A percentile compares a stretch with the other conserved stretches of the same genome.
Evolutionary conservation across 371 early-diverging fungal species (phyloP).

Genomic region (Funneliformis caledonium): DNA sequence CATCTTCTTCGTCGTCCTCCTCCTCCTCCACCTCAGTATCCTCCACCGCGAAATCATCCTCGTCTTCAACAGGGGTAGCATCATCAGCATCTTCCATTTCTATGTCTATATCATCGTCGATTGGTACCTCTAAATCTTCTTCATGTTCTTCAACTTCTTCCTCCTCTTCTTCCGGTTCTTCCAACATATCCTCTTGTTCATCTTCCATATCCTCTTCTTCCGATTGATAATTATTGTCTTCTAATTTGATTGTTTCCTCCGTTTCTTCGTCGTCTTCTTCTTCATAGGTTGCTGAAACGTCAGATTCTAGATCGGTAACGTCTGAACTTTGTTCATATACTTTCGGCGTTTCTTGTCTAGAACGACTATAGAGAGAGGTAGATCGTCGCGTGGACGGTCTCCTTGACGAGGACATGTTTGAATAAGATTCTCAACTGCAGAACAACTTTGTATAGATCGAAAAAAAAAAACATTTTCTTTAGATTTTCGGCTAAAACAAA

Average conservation of each 20-base stretch:
- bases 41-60: neutral
- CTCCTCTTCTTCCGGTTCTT: conserved; percentile 31
- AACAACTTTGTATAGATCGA: no score
- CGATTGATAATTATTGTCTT: neutral
- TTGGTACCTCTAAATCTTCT: neutral
- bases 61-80: neutral
- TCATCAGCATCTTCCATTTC: conserved; percentile 16
- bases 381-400: conserved; percentile 10
- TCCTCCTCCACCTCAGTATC: conserved; percentile 13
- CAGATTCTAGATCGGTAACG: conserved; percentile 28
- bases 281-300: neutral
- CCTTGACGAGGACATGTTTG: neutral
- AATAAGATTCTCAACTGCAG: no score
- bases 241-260: neutral
- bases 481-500: no score
- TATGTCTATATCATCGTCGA: conserved; percentile 5
- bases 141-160: conserved; percentile 11
- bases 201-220: conserved; percentile 10
- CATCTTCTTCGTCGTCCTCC: conserved; percentile 20
- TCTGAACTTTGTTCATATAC: conserved; percentile 5
- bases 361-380: neutral
- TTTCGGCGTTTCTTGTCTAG: conserved; percentile 2
- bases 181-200: conserved; percentile 3
- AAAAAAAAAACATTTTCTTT: no score
- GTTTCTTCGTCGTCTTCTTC: conserved; percentile 14